Evolutionary conservation across 2,329 filamentous ascomycete species (phyloP), one percentile per base, ranked within the genome.

Genomic region (Ophiostoma triangulosporum): DNA sequence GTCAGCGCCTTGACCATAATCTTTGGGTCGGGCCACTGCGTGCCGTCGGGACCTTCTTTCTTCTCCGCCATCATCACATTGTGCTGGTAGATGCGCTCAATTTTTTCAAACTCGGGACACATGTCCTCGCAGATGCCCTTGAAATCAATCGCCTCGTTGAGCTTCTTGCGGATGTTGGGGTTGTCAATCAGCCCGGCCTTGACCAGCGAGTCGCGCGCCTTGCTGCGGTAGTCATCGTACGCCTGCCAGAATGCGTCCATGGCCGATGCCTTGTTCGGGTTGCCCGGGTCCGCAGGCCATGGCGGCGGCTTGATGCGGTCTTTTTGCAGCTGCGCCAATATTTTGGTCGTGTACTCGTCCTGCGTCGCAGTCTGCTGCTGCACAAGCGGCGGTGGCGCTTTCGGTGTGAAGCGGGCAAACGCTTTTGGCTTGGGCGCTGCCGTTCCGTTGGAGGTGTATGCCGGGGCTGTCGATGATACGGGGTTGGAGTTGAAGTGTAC

Each of bases 51-150:
- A 52, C 68, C 60, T 22, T 60, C 60, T 24, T 71, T 69, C 60
- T 77, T 81, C 61, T 84, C 80, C 6, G 76, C 69, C 6, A 66
- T 66, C 58, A 76, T 73, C 22, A 81, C 72, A 56, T 83, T 77
- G 59, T 73, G 69, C 62, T 84, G 78, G 48, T 75, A 75, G 54
- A 84, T 83, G 56, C 81, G 73, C 50, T 72, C 77, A 32, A 82
- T 73, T 63, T 77, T 77, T 62, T 85, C 81, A 64, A 77, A 83
- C 57, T 83, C 77, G 5, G 81, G 81, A 57, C 81, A 85, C 81
- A 84, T 84, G 26, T 82, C 77, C 60, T 84, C 78, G 60, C 80
- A 84, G 46, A 81, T 82, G 14, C 81, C 81, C 62, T 80, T 80
- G 62, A 85, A 85, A 40, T 77, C 74, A 48, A 84, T 78, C 6